Percentiles rank a stretch among this genome's conserved stretches.
Evolutionary conservation across 495 filamentous ascomycete species (phyloP).

Genomic region (Xylaria palmicola): DNA sequence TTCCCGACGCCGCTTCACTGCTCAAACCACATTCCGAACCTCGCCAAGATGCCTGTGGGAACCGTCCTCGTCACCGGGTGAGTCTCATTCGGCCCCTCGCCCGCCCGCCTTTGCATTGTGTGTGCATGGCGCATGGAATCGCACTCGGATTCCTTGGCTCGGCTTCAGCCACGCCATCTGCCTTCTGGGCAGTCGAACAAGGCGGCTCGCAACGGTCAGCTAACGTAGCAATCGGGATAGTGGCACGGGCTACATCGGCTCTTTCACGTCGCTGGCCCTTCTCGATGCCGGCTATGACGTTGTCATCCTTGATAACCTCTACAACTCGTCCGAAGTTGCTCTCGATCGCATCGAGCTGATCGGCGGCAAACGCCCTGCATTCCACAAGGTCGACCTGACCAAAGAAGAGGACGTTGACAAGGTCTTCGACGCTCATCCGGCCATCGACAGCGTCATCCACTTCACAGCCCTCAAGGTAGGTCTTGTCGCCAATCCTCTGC

Average conservation of each 20-base stretch:
- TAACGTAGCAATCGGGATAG: constrained; percentile 46
- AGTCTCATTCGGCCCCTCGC: constrained; percentile 36
- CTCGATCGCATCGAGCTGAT: constrained; percentile 93
- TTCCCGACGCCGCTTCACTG: background rate
- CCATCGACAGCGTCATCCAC: constrained; percentile 97
- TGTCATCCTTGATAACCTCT: constrained; percentile 90
- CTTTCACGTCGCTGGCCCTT: constrained; percentile 89
- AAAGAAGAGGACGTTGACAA: constrained; percentile 78
- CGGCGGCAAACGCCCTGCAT: constrained; percentile 81
- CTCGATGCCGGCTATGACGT: constrained; percentile 95
- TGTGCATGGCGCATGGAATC: background rate
- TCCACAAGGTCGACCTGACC: constrained; percentile 85
- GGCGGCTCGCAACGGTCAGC: background rate
- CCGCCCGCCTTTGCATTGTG: constrained; percentile 12
- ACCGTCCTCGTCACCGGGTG: constrained; percentile 92
- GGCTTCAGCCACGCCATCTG: constrained; percentile 13
- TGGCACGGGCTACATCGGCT: constrained; percentile 98
- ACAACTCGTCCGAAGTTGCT: constrained; percentile 89
- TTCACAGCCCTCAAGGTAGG: constrained; percentile 95
- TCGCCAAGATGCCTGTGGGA: constrained; percentile 67
- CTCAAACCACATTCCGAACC: background rate
- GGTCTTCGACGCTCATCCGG: constrained; percentile 84
- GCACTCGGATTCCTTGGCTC: background rate
- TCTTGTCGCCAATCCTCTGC: constrained; percentile 7
- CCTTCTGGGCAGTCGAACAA: background rate